Base-by-base conservation (phyloP, 257 asterid genomes). In the Ilex asprella region DNA sequence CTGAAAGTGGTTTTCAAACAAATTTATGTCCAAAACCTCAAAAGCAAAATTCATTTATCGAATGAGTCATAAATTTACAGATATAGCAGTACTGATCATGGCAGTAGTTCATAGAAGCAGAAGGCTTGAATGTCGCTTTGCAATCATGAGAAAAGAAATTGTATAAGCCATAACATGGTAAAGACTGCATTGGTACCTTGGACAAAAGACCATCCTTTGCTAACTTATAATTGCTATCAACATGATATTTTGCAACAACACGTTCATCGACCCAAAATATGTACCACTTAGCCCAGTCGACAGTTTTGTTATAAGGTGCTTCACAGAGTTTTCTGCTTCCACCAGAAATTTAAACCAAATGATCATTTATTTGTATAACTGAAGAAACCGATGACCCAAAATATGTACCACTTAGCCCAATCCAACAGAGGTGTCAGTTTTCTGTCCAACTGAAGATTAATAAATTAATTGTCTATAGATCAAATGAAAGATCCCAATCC, bases 231-330 rank as follows among this genome's bases (percentile, higher is more conserved):
- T 92, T 92, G 84, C 97, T 92, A 55, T 92, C 99, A 11, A 78
- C 70, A 39, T 92, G 97, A 73, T 73, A 86, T 81, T 85, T 92
- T 1, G 99, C 73, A 71, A 92, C 99, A 30, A 85, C 96, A 0
- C 97, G 97, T 76, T 92, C 99, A 11, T 89, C 99, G 11, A 78
- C 97, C 88, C 90, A 89, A 74, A 89, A 89, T 64, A 92, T 73
- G 31, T 85, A 75, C 99, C 99, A 92, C 69, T 84, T 86, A 2
- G 81, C 84, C 99, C 99, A 92, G 67, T 92, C 97, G 55, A 92
- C 95, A n/a, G 95, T 92, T 81, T 86, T 89, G 77, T 58, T 79
- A 69, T 83, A 92, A 70, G 99, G 99, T 14, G 95, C 88, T 70
- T 82, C 96, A 65, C 87, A 80, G 2, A 92, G 91, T 78, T 92